Base-by-base conservation (phyloP, 1,284 basidiomycete genomes). In the Apiotrichum siamense region DNA sequence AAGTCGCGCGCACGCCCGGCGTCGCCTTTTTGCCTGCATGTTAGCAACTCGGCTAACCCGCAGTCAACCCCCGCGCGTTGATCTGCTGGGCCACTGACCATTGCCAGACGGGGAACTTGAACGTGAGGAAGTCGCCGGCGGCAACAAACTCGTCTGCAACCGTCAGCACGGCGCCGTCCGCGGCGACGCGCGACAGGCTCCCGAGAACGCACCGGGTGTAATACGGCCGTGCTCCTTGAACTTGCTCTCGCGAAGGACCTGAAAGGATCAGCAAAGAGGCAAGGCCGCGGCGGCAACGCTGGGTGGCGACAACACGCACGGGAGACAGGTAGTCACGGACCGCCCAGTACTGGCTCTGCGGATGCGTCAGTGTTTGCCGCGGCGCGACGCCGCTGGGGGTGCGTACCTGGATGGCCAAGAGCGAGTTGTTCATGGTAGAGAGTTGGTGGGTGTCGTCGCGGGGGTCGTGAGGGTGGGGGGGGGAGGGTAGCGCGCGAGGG, bases 141-240 rank as follows among this genome's bases (percentile, higher is more conserved):
- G 88, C 89, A 29, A 94, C 88, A 67, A 96, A 96, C 75, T 96
- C 92, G 82, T 96, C 92, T 88, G 70, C 10, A 11, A 7, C 25
- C 4, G 50, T 55, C 48, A 59, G 51, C 12, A 33, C 10, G 6
- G 12, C 18, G 5, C 9, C 23, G 20, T 5, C 17, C 10, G 18
- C 35, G 5, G 21, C 35, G 21, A 20, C 4, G 13, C n/a, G 20
- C 13, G 17, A 72, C 83, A 45, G 57, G 93, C n/a, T n/a, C 90
- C 92, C 58, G 92, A 92, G 17, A n/a, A 72, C 83, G 45, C 57
- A 94, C 91, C 92, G 57, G 92, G 93, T 17, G 88, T 97, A 67
- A 96, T 94, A 49, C 93, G 80, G 12, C 94, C 94, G 69, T 97
- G 90, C 74, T 98, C 94, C 74, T 96, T 97, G 80, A 98, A 98